Evolutionary conservation across 495 filamentous ascomycete species (phyloP), one percentile per base, ranked within the genome.

Genomic region (Annulohypoxylon nitens): DNA sequence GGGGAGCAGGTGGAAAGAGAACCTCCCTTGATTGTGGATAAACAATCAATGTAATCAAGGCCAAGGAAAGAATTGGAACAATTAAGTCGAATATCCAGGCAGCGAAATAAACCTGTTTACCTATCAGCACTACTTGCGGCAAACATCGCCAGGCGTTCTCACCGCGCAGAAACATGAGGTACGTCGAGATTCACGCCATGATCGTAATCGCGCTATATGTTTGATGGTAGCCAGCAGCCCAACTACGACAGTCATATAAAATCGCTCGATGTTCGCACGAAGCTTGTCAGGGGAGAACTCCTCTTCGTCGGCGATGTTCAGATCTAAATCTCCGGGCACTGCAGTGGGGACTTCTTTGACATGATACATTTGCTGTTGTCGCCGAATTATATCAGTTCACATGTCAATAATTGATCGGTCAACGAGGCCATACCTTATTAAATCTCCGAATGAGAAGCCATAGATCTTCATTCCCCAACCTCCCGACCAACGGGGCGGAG

Each of bases 221-320:
- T 94, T 93, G 9, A 85, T 87, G 50, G 90, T 85, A 0, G 84
- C 87, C 12, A 92, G 84, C 53, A 93, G 18, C 1, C 91, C 89
- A 34, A 96, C 88, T 2, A 92, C 83, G 1, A 97, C 88, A 0
- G 92, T 93, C 84, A 91, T 95, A 78, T 97, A 97, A 30, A 97
- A 86, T 8, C 94, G 83, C 78, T 97, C 94, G n/a, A 97, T 70
- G 43, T 90, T 93, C 18, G 88, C 88, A 16, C 94, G 86, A 70
- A 97, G 80, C 76, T 97, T 97, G 79, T 97, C 94, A 0, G 94
- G 94, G 0, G 91, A 92, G 79, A 95, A 96, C 69, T 93, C 90
- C 43, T 97, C 93, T 66, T 94, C 89, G 39, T 94, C 91, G 0
- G 92, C 90, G 51, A 93, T 90, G 63, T 93, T 91, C 11, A 96